Evolutionary conservation across 768 basidiomycete genomes (phyloP).

Genomic region (Rhizopogon roseolus): DNA sequence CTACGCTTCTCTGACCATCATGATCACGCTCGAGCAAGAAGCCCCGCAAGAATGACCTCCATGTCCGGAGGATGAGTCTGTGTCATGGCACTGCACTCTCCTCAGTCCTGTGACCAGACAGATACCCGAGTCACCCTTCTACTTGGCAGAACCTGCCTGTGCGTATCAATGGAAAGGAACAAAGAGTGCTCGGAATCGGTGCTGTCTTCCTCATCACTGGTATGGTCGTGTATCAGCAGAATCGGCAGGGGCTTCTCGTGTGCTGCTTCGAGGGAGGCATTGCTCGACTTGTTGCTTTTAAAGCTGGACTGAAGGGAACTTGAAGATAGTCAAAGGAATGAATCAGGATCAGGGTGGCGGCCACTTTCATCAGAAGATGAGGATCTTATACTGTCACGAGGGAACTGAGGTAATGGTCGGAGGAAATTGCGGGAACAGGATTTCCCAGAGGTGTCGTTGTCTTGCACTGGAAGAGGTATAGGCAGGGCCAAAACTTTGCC

Average conservation of each 20-base stretch:
- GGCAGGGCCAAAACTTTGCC: conserved; percentile 2
- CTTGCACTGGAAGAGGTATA: conserved; percentile 1
- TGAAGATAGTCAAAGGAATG: neutral
- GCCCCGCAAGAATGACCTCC: conserved; percentile 1
- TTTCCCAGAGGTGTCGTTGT: neutral
- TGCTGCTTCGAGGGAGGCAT: neutral
- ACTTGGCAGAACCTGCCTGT: neutral
- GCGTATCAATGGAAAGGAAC: neutral
- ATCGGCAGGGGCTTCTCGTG: conserved; percentile 9
- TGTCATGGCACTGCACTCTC: conserved; percentile 41
- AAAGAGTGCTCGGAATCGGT: neutral
- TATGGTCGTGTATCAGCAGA: neutral
- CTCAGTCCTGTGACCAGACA: conserved; percentile 33
- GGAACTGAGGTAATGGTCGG: conserved; percentile 8
- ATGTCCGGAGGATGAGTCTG: conserved; percentile 16
- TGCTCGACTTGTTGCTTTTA: conserved; percentile 6
- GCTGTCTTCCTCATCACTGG: neutral
- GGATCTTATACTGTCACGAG: neutral
- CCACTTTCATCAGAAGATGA: neutral
- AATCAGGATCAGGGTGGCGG: neutral
- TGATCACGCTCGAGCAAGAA: neutral
- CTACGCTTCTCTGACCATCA: neutral
- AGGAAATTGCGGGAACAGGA: neutral
- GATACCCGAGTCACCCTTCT: conserved; percentile 11
- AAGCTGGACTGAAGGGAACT: neutral